Conservation (phyloP, 192 early-diverging fungal genomes). For the Umbelopsis isabellina region DNA sequence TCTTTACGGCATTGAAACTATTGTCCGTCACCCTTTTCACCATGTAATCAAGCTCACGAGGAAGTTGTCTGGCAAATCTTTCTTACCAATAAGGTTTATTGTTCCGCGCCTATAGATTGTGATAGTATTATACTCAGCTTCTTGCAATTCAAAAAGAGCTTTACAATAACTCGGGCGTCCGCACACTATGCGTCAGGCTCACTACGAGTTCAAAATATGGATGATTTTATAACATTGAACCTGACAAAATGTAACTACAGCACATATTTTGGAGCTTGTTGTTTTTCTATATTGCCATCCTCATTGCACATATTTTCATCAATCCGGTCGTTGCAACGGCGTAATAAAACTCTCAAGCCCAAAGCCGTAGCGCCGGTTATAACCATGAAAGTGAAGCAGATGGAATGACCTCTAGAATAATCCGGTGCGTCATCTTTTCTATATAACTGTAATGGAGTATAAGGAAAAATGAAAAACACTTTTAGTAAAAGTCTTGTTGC, state of each 20-base stretch:
- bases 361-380: conserved; percentile 25
- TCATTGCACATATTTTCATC: conserved; percentile 2
- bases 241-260: neutral
- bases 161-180: neutral
- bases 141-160: too few species aligned
- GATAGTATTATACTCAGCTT: too few species aligned
- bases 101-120: neutral
- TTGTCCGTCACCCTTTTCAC: too few species aligned
- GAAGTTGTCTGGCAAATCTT: neutral
- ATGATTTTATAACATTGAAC: too few species aligned
- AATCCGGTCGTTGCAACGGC: conserved; percentile 32
- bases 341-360: conserved; percentile 27
- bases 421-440: conserved; percentile 50
- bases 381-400: conserved; percentile 29
- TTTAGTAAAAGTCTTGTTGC: too few species aligned
- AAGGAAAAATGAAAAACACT: neutral
- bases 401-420: conserved; percentile 52
- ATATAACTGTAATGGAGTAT: conserved; percentile 45
- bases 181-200: neutral
- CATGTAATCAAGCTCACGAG: neutral
- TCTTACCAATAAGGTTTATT: neutral
- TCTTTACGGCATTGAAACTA: too few species aligned
- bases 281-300: neutral
- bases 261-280: neutral
- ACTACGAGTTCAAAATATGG: neutral